Percentiles rank a stretch among this genome's conserved stretches.
These are phyloP conservation scores for Eucalyptus camaldulensis DNA, from an alignment of 345 rosid species.

Conservation along the genomic window DNA sequence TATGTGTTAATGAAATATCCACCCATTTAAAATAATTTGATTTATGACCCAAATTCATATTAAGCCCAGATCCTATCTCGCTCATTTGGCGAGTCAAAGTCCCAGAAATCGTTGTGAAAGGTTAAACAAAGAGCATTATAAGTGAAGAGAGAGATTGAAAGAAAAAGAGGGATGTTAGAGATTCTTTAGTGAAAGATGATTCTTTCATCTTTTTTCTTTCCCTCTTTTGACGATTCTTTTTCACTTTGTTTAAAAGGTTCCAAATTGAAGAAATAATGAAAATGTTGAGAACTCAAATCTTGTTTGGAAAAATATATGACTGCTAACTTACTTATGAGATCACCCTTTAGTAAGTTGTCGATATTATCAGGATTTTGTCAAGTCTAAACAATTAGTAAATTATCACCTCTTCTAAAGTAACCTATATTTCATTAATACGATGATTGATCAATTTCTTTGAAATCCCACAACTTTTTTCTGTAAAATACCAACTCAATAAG, in stretches of 20 bases:
- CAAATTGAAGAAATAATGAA: background rate
- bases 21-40: no score
- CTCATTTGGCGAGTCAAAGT: no score
- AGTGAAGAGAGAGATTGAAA: background rate
- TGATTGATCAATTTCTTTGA: no score
- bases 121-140: background rate
- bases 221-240: fast-evolving
- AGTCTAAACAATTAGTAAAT: background rate
- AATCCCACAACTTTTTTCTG: no score
- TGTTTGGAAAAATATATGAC: no score
- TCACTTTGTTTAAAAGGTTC: background rate
- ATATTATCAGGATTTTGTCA: background rate
- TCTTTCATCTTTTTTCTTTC: background rate
- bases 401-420: background rate
- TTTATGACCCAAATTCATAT: no score
- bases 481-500: no score
- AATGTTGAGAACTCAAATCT: no score
- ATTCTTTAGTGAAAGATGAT: background rate
- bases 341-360: background rate
- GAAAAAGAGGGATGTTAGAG: background rate
- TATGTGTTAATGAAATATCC: no score
- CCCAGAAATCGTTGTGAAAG: no score
- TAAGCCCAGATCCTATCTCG: fast-evolving
- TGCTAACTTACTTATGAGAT: background rate
- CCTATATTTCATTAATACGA: no score